Evolutionary conservation across 2,329 filamentous ascomycete genomes (phyloP), one percentile per base, ranked within the genome.

Genomic region (Fusarium caatingaense): DNA sequence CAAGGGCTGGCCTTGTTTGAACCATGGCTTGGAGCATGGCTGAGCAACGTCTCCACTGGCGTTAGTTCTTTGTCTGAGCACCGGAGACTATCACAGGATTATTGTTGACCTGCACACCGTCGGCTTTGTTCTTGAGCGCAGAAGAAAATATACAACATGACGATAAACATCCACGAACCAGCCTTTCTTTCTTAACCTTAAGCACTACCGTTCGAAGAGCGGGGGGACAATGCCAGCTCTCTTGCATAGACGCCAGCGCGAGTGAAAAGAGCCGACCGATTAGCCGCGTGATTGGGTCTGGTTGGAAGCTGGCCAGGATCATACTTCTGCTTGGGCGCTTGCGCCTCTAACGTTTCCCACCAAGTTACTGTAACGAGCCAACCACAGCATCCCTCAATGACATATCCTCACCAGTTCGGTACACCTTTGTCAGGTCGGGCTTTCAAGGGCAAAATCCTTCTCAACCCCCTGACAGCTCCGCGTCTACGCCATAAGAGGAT

Each of bases 221-320:
- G 68, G 66, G 58, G 53, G 42, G 23, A 51, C 48, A 42, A 27
- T 51, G n/a, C 46, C 37, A 57, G 15, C 66, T 68, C 62, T 72
- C 69, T 66, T 60, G 66, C 70, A 76, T 78, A 78, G 73, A 78
- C 76, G 76, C 76, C 75, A 66, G 58, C 42, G 68, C 48, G 49
- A 68, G 68, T 67, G 68, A 71, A 72, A 77, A 77, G 73, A 75
- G 69, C 70, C 73, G 72, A 77, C 72, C 55, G 56, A 42, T 65
- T 69, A 71, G 68, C 63, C 61, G 69, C 71, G 69, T 77, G 76
- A 77, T 78, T 78, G 76, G 75, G 55, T 67, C 57, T 64, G 48
- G 44, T 44, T 47, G 42, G 45, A 59, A 66, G 37, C 37, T 53
- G 41, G 64, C 66, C 41, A 67, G 69, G 72, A 60, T 64, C 53